These are phyloP conservation scores for Glebionis coronaria DNA, from an alignment of 129 eudicot species.

Conservation along the genomic window DNA sequence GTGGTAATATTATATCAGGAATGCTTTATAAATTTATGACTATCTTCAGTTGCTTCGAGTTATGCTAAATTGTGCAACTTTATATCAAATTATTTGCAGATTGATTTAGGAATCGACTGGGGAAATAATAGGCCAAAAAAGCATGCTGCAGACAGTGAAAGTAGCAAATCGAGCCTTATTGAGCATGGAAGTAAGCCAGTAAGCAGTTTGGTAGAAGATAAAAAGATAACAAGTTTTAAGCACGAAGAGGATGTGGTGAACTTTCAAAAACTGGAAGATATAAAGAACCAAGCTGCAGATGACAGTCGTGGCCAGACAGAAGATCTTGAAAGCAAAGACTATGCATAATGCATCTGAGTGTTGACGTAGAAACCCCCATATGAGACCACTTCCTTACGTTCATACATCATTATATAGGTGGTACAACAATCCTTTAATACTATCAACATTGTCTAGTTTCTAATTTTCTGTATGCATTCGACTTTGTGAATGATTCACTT, in stretches of 20 bases:
- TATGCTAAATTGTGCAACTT: no score
- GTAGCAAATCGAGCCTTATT: not conserved
- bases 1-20: no score
- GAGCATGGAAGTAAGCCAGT: not conserved
- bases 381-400: not conserved
- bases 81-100: not conserved
- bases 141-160: not conserved
- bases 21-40: no score
- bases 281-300: not conserved
- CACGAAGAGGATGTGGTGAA: not conserved
- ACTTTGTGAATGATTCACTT: no score
- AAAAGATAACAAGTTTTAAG: not conserved
- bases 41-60: no score
- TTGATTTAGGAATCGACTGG: conserved; percentile 7
- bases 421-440: no score
- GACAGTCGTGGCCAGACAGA: not conserved
- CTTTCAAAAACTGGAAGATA: no score
- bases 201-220: not conserved
- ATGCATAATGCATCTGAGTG: not conserved
- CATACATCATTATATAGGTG: not conserved
- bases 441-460: no score
- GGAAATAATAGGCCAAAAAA: not conserved
- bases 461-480: no score
- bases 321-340: not conserved
- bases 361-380: not conserved